A percentile compares a stretch with the other conserved stretches of the same genome.
phyloP scores from a whole-genome alignment of 2,329 filamentous ascomycete species.

The Fusarium heterosporum region DNA sequence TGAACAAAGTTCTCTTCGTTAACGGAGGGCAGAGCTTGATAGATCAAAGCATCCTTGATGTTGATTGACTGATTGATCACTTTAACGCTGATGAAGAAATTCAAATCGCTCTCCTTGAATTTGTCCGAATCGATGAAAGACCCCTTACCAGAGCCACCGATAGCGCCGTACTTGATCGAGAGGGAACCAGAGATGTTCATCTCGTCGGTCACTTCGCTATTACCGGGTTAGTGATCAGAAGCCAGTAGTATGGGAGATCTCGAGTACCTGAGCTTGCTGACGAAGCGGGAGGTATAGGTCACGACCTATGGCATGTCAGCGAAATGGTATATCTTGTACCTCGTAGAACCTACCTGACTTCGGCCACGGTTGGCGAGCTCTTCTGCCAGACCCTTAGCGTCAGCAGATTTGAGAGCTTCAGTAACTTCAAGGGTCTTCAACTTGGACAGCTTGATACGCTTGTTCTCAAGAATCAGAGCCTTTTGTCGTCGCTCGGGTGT shows the following conservation, averaged over 20 bases:
- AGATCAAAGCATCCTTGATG: background rate
- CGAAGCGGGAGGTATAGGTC: background rate
- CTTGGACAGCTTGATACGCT: slow-evolving; percentile 2
- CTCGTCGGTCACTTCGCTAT: background rate
- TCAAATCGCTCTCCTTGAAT: slow-evolving; percentile 4
- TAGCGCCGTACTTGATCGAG: background rate
- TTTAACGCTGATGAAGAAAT: slow-evolving; percentile 9
- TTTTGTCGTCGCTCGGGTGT: background rate
- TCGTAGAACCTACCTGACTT: background rate
- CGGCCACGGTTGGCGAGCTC: background rate
- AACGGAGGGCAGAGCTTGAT: background rate
- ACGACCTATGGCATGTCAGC: background rate
- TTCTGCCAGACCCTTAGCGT: background rate
- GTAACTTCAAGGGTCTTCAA: slow-evolving; percentile 1
- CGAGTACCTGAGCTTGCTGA: background rate
- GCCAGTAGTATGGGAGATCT: accelerated
- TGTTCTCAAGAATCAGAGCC: background rate
- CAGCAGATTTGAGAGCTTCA: slow-evolving; percentile 4
- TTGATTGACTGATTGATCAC: slow-evolving; percentile 6
- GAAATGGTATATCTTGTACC: no score
- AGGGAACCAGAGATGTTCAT: slow-evolving; percentile 6
- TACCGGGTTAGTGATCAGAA: background rate
- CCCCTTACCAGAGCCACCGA: background rate
- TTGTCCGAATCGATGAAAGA: background rate
- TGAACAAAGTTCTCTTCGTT: background rate